Conservation (phyloP, 2,329 filamentous ascomycete genomes). For the Talaromyces sp. region DNA sequence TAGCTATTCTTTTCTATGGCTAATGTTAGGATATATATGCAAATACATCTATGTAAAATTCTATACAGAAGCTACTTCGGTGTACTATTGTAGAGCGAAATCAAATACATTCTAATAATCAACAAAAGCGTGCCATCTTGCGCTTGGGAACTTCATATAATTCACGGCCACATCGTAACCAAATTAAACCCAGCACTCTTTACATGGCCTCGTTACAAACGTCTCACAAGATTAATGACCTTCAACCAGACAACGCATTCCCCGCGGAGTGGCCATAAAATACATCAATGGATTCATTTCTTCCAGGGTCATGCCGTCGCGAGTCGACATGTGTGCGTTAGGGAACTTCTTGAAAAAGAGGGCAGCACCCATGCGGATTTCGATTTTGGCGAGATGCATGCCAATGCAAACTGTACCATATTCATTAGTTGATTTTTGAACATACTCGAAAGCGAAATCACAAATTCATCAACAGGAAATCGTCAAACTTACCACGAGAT, state of each 20-base stretch:
- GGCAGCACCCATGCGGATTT: constrained; percentile 49
- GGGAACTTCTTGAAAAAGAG: constrained; percentile 45
- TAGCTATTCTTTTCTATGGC: not conserved
- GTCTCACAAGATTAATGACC: not conserved
- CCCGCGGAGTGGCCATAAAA: constrained; percentile 41
- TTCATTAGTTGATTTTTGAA: not conserved
- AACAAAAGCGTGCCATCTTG: not conserved
- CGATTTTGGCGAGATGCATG: constrained; percentile 61
- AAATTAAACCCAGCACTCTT: not conserved
- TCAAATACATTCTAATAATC: not conserved
- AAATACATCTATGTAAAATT: not conserved
- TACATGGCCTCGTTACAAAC: not conserved
- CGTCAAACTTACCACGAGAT: constrained; percentile 43
- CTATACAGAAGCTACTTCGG: not conserved
- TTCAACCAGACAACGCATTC: constrained; percentile 33
- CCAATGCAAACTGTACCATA: constrained; percentile 55
- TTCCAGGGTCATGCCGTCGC: constrained; percentile 24
- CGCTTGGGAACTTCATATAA: not conserved
- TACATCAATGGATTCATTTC: constrained; percentile 43
- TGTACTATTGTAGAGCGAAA: not conserved
- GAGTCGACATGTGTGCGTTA: constrained; percentile 1
- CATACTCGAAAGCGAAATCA: too few species aligned
- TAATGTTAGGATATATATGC: not conserved
- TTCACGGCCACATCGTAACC: not conserved
- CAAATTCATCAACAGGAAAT: not conserved